Percentiles rank a stretch among this genome's conserved stretches.
Evolutionary conservation across 176 grass and related monocot species (phyloP).

Genomic region (Eleusine indica): DNA sequence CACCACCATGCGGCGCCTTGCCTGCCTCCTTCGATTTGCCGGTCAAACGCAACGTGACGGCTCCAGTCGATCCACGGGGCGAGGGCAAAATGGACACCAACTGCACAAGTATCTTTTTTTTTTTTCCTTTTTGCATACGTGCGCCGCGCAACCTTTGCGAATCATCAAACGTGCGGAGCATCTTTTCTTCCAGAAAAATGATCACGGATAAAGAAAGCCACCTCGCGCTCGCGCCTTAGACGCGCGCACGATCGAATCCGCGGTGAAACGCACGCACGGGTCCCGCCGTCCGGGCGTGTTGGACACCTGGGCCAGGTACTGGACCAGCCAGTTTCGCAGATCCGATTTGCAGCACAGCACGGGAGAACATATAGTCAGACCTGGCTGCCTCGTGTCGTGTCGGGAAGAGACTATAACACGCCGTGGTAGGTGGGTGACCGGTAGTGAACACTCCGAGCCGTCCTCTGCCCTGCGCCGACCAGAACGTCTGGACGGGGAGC

Average conservation of each 20-base stretch:
- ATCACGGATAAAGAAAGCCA: neutral
- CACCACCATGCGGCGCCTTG: neutral
- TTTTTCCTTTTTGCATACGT: neutral
- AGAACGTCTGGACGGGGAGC: neutral
- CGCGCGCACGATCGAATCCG: neutral
- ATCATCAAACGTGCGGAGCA: conserved; percentile 11
- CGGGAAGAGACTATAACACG: too few relatives aligned
- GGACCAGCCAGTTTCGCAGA: too few relatives aligned
- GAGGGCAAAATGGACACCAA: neutral
- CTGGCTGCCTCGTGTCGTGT: too few relatives aligned
- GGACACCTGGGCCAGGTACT: neutral
- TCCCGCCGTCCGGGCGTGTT: neutral
- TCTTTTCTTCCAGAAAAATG: neutral
- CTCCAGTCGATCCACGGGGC: neutral
- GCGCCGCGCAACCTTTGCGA: conserved; percentile 17
- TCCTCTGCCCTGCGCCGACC: conserved; percentile 23
- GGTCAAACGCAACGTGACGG: conserved; percentile 48
- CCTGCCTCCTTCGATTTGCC: neutral
- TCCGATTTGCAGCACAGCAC: too few relatives aligned
- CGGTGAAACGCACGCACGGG: neutral
- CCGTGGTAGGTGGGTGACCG: neutral
- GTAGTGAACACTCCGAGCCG: neutral
- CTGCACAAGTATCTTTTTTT: neutral
- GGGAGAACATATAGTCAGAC: too few relatives aligned
- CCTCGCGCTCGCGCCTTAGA: neutral